Base-by-base conservation (phyloP, 2,329 filamentous ascomycete species). In the Aspergillus sp. region DNA sequence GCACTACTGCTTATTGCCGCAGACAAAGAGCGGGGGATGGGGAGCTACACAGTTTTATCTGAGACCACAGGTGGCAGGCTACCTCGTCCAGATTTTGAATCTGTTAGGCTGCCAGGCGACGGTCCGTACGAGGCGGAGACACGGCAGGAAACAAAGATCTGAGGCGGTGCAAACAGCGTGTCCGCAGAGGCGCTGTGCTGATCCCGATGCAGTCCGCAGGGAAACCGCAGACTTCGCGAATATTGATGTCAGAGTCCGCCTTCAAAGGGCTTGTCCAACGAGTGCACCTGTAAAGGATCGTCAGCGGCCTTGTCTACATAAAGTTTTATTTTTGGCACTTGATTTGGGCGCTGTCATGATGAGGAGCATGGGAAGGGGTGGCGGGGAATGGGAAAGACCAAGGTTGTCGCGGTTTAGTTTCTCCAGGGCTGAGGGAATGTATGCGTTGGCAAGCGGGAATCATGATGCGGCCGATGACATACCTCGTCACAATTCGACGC, bases 381-480 rank as follows among this genome's bases (percentile, higher is more conserved):
- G 62, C 56, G 62, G 64, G 61, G 61, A 57, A 56, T 41, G 47
- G 52, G 49, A 53, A 49, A 56, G 48, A 41, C 55, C 48, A 55
- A 60, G 57, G 63, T 66, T 63, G 62, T 66, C 66, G 65, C 64
- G 62, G 65, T 62, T 68, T 67, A 66, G 63, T 64, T 58, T 63
- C 57, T 62, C 58, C 64, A 67, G 55, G 62, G 64, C 61, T 64
- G 60, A 66, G 61, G 66, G 64, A 30, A 71, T 70, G 73, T 73
- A 74, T 75, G 73, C 71, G 73, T 72, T 75, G 73, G 73, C 73
- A 74, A 67, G 65, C 64, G 65, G 63, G 64, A 62, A 60, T 58
- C 48, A 64, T 64, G 62, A 64, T 72, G 69, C 70, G 72, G 66
- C 63, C 61, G 64, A 62, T 59, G 61, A 71, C 72, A 68, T 74